Conservation (phyloP, 805 yeast genomes). For the Brettanomyces anomalus region DNA sequence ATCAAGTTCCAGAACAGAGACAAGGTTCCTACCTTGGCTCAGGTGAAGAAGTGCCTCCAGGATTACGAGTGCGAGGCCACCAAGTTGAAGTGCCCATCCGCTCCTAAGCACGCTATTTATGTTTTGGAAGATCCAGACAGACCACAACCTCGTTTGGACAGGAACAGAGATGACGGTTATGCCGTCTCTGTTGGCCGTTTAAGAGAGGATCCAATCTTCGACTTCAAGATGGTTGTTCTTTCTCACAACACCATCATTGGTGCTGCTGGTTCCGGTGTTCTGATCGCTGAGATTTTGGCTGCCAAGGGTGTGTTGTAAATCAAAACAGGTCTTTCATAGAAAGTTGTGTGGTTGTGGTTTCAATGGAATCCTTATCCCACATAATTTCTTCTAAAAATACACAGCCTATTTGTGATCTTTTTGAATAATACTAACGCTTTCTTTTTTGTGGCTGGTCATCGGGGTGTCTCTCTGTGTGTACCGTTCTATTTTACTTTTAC, state of each 20-base stretch:
- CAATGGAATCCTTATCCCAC: too few relatives aligned
- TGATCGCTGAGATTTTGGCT: constrained; percentile 83
- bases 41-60: constrained; percentile 59
- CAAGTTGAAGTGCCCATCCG: constrained; percentile 74
- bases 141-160: constrained; percentile 96
- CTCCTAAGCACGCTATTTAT: constrained; percentile 88
- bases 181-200: constrained; percentile 94
- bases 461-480: too few relatives aligned
- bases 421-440: neutral
- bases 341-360: too few relatives aligned
- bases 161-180: constrained; percentile 89
- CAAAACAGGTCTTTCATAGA: too few relatives aligned
- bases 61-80: constrained; percentile 80
- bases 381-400: too few relatives aligned
- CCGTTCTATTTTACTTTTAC: too few relatives aligned
- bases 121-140: constrained; percentile 86
- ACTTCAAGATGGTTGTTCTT: constrained; percentile 92
- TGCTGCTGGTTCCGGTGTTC: constrained; percentile 97
- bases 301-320: constrained; percentile 64
- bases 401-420: too few relatives aligned
- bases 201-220: constrained; percentile 88
- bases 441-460: too few relatives aligned
- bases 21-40: constrained; percentile 69
- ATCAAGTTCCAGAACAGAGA: constrained; percentile 73
- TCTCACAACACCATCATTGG: constrained; percentile 97